Percentiles rank a stretch among this genome's conserved stretches.
Evolutionary conservation across 2,329 filamentous ascomycete genomes (phyloP).

Genomic region (Sclerotiophoma versabilis): DNA sequence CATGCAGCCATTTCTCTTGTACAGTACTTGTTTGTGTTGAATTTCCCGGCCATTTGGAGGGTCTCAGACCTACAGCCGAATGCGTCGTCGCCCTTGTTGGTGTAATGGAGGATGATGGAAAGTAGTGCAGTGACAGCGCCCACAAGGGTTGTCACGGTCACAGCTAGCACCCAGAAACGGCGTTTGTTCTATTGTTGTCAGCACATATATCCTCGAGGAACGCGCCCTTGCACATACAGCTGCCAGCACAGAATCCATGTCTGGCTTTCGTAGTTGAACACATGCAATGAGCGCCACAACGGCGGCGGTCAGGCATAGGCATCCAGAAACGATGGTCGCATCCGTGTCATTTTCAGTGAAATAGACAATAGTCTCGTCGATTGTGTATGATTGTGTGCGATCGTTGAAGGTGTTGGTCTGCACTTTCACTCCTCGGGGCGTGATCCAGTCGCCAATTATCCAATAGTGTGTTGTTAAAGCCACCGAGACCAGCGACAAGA

Average conservation of each 20-base stretch:
- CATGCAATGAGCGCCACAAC: constrained; percentile 36
- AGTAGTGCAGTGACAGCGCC: constrained; percentile 30
- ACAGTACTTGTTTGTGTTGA: constrained; percentile 38
- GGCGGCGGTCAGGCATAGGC: constrained; percentile 32
- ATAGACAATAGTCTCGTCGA: constrained; percentile 38
- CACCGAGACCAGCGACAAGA: constrained; percentile 39
- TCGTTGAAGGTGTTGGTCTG: constrained; percentile 25
- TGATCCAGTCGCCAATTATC: constrained; percentile 40
- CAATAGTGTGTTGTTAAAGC: constrained; percentile 41
- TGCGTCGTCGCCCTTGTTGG: constrained; percentile 30
- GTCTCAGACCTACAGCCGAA: constrained; percentile 36
- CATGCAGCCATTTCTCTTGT: constrained; percentile 39
- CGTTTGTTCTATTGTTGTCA: constrained; percentile 30
- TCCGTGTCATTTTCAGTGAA: constrained; percentile 34
- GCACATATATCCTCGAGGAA: not conserved
- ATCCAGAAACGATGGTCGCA: constrained; percentile 37
- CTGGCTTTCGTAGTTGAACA: constrained; percentile 30
- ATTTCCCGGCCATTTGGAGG: constrained; percentile 26
- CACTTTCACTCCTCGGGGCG: constrained; percentile 29
- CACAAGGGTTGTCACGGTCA: constrained; percentile 26
- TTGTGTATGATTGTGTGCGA: constrained; percentile 24
- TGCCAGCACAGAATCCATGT: constrained; percentile 34
- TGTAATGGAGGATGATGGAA: constrained; percentile 35
- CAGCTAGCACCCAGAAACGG: constrained; percentile 36
- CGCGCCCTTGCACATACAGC: constrained; percentile 21